phyloP scores from a whole-genome alignment of 805 yeast genomes.

The Candida manassasensis region DNA sequence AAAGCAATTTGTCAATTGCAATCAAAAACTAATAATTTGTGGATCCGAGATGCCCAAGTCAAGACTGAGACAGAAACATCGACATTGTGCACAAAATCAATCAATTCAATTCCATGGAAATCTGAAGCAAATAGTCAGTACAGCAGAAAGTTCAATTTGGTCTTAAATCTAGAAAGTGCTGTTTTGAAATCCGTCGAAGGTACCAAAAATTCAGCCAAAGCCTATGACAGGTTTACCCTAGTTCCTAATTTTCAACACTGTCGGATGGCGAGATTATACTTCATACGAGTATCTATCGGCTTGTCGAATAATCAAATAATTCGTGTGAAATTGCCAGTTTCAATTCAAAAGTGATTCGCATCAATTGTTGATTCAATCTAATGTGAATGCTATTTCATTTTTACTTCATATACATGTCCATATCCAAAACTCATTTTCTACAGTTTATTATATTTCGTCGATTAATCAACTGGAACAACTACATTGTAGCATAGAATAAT shows the following conservation, averaged over 20 bases:
- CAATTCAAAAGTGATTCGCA: constrained; percentile 19
- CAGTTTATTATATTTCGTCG: no score
- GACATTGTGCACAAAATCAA: constrained; percentile 6
- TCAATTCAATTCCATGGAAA: constrained; percentile 10
- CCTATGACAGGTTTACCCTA: constrained; percentile 23
- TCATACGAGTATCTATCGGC: constrained; percentile 18
- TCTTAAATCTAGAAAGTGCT: constrained; percentile 12
- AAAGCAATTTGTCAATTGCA: constrained; percentile 23
- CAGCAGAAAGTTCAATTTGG: constrained; percentile 11
- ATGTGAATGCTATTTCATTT: no score
- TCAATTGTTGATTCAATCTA: no score
- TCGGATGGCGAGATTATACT: constrained; percentile 27
- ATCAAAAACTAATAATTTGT: constrained; percentile 22
- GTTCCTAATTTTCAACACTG: constrained; percentile 39
- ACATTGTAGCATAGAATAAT: constrained; percentile 63
- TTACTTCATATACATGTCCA: no score
- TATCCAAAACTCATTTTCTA: no score
- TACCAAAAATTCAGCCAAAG: constrained; percentile 1
- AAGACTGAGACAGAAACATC: constrained; percentile 5
- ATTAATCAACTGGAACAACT: constrained; percentile 58
- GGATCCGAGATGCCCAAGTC: constrained; percentile 14
- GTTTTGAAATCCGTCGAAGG: constrained; percentile 12
- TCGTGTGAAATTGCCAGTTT: constrained; percentile 27
- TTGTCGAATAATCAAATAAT: constrained; percentile 18
- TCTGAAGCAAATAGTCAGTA: constrained; percentile 3